Percentiles rank a stretch among this genome's conserved stretches.
phyloP scores from a whole-genome alignment of 345 rosid genomes.

The Lumnitzera racemosa region DNA sequence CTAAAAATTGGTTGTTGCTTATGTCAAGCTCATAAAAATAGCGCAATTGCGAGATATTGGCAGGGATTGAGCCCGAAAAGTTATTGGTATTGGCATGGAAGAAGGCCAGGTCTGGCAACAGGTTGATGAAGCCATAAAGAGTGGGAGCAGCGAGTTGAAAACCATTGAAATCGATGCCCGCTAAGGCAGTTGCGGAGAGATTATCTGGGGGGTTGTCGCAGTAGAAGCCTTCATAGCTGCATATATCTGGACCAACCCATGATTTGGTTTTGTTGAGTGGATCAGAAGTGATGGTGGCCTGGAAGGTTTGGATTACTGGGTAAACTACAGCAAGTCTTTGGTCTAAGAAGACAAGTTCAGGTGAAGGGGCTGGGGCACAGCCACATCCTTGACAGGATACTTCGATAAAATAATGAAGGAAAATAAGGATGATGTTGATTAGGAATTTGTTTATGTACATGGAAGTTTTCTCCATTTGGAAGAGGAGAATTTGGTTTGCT shows the following conservation, averaged over 20 bases:
- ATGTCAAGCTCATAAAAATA: constrained; percentile 33
- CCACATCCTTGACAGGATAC: not conserved
- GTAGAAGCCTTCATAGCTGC: constrained; percentile 35
- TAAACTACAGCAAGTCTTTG: constrained; percentile 1
- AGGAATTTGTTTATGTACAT: too few relatives aligned
- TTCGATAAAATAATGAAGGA: constrained; percentile 3
- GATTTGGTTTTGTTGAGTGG: constrained; percentile 22
- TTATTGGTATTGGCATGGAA: constrained; percentile 48
- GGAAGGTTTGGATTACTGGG: constrained; percentile 21
- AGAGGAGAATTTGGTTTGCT: too few relatives aligned
- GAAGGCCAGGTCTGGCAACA: constrained; percentile 39
- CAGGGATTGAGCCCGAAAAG: constrained; percentile 28
- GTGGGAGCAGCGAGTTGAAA: constrained; percentile 23
- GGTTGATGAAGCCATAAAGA: constrained; percentile 34
- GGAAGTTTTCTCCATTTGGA: too few relatives aligned
- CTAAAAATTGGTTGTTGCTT: constrained; percentile 32
- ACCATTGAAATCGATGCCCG: constrained; percentile 33
- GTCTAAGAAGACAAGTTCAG: not conserved
- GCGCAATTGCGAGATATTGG: constrained; percentile 16
- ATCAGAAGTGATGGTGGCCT: constrained; percentile 19
- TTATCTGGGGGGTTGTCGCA: constrained; percentile 34
- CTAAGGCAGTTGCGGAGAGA: constrained; percentile 25
- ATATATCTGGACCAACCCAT: constrained; percentile 33
- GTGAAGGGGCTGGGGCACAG: constrained; percentile 8
- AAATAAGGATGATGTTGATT: too few relatives aligned